phyloP scores from a whole-genome alignment of 441 rosid genomes.

The Omphalea diandra region DNA sequence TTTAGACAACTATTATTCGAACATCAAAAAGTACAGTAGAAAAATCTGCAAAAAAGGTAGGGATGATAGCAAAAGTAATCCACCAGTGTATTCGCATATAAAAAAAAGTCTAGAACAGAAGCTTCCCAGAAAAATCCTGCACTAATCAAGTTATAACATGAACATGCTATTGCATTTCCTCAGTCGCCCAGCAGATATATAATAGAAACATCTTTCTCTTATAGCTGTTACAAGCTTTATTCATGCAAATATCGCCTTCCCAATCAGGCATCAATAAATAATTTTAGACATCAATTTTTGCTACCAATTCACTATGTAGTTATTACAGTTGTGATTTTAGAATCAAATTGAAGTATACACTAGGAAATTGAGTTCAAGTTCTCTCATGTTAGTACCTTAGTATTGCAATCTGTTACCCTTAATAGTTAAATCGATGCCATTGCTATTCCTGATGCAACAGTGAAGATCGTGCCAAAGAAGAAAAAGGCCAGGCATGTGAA shows the following conservation, averaged over 20 bases:
- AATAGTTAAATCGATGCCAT: neutral
- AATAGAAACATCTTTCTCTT: neutral
- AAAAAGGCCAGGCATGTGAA: neutral
- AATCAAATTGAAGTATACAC: neutral
- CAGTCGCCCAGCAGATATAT: neutral
- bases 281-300: neutral
- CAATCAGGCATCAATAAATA: neutral
- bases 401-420: neutral
- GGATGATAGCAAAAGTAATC: neutral
- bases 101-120: neutral
- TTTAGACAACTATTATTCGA: neutral
- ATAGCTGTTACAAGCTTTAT: neutral
- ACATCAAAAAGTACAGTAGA: neutral
- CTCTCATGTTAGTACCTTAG: slow-evolving; percentile 6
- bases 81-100: neutral
- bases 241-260: neutral
- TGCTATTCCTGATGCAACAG: slow-evolving; percentile 3
- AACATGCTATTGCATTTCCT: neutral
- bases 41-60: neutral
- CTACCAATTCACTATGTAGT: neutral
- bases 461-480: slow-evolving; percentile 3
- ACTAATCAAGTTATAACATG: neutral
- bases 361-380: neutral
- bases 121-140: neutral
- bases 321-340: neutral